phyloP scores from a whole-genome alignment of 179 eudicot genomes.

The Camellia oleifera region DNA sequence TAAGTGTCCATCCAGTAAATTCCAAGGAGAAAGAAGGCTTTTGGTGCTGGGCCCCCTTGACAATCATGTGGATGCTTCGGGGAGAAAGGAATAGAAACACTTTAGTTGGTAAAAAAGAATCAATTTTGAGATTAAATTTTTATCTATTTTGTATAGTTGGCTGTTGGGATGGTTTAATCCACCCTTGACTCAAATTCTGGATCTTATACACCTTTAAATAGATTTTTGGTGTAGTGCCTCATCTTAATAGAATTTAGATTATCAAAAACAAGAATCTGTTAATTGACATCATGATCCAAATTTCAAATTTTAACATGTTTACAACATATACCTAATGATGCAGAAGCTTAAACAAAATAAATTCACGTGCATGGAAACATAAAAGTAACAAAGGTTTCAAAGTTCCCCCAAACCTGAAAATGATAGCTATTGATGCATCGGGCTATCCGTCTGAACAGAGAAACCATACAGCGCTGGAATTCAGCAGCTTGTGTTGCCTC shows the following conservation, averaged over 20 bases:
- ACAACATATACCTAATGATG: background rate
- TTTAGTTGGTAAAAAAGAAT: too few species aligned
- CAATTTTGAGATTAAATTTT: too few species aligned
- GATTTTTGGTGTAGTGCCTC: too few species aligned
- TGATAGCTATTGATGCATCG: slow-evolving; percentile 46
- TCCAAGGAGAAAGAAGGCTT: too few species aligned
- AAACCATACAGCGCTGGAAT: slow-evolving; percentile 50
- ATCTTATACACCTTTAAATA: too few species aligned
- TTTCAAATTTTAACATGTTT: background rate
- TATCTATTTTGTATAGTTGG: too few species aligned
- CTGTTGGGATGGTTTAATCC: too few species aligned
- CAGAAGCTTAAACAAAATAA: background rate
- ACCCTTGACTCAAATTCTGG: too few species aligned
- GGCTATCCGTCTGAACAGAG: slow-evolving; percentile 40
- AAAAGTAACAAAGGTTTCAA: background rate
- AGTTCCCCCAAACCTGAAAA: slow-evolving; percentile 32
- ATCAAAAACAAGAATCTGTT: background rate
- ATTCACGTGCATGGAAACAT: background rate
- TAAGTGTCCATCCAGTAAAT: background rate
- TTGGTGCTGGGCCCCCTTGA: too few species aligned
- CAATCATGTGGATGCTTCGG: too few species aligned
- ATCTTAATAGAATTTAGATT: too few species aligned
- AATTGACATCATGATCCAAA: background rate
- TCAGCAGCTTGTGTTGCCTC: slow-evolving; percentile 63
- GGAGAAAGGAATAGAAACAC: too few species aligned